Conservation (phyloP, 2,329 filamentous ascomycete species). For the Erysiphe neolycopersici region DNA sequence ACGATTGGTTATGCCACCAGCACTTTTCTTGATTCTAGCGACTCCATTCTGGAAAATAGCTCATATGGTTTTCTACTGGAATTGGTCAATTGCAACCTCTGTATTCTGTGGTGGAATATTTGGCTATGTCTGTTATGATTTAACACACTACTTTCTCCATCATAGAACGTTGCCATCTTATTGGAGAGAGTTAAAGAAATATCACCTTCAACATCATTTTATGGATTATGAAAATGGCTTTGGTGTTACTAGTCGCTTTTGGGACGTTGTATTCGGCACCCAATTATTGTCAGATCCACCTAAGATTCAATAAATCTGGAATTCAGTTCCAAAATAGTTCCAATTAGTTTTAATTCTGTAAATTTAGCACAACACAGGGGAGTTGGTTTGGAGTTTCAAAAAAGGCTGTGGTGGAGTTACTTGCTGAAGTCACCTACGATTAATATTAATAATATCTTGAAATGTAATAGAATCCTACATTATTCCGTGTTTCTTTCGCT, state of each 20-base stretch:
- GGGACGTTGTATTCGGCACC: constrained; percentile 81
- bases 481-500: no score
- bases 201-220: constrained; percentile 91
- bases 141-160: constrained; percentile 97
- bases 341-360: no score
- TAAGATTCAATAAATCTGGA: no score
- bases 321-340: no score
- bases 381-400: no score
- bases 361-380: no score
- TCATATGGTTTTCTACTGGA: constrained; percentile 52
- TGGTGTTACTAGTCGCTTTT: constrained; percentile 87
- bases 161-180: constrained; percentile 75
- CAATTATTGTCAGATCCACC: constrained; percentile 29
- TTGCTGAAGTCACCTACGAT: no score
- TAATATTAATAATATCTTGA: no score
- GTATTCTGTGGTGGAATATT: constrained; percentile 80
- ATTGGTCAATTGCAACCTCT: constrained; percentile 57
- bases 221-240: constrained; percentile 96
- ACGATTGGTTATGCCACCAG: constrained; percentile 86
- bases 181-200: constrained; percentile 87
- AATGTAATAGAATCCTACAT: no score
- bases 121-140: constrained; percentile 85
- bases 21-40: constrained; percentile 61
- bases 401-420: no score
- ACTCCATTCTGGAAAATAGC: constrained; percentile 82